Base-by-base conservation (phyloP, 1,139 yeast species). In the Debaryomyces coudertii region DNA sequence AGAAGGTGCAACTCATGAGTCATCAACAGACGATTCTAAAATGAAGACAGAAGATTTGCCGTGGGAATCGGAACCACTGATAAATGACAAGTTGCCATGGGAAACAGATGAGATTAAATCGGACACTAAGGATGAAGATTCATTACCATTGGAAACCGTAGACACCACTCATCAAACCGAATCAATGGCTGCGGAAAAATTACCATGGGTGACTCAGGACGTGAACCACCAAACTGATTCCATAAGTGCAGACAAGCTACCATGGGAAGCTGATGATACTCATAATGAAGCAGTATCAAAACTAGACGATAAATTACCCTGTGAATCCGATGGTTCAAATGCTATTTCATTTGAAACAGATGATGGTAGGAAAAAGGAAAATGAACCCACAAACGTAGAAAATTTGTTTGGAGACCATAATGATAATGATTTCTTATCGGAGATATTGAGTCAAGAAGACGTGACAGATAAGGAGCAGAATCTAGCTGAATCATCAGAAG, bases 381-480 rank as follows among this genome's bases (percentile, higher is more conserved):
- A 44, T 16, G 37, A 36, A 11, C 14, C 39, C 16, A 27, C 42
- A 5, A 46, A 47, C 22, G 41, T 56, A 8, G 60, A 55, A 22
- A 49, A 47, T 6, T 48, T 60, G 15, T 56, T 58, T 47, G 47
- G 43, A 12, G 55, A 40, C 9, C 53, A 44, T 12, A 47, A 49
- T 11, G 62, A 58, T 24, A 55, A 54, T 25, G 56, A 51, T 18
- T 57, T 58, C 37, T 52, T 57, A 40, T 49, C 51, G 6, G 49
- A 47, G 24, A 25, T 28, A 27, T 23, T 14, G 18, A 27, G 4
- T 7, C 23, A 24, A n/a, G 25, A 39, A 16, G 18, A 37, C 4
- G 34, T 44, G 14, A 36, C 12, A 20, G 38, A 39, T 27, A 15
- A 20, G 12, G 20, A 29, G 7, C 25, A 22, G 22, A 24, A n/a